phyloP scores from a whole-genome alignment of 148 eudicot genomes.

The Amaranthus cruentus region DNA sequence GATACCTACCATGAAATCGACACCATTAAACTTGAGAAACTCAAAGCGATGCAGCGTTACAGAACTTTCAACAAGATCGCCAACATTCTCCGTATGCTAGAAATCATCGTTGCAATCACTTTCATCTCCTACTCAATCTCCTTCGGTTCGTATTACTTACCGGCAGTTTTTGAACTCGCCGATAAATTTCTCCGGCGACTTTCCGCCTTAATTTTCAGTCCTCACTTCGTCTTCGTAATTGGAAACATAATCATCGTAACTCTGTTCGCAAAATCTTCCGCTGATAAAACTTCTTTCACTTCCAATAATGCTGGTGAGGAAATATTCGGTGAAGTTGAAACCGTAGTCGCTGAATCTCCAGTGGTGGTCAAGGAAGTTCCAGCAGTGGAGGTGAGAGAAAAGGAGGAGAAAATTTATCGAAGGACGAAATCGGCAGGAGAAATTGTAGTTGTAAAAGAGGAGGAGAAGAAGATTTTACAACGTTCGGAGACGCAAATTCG shows the following conservation, averaged over 20 bases:
- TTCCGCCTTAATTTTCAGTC: conserved; percentile 29
- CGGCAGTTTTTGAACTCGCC: conserved; percentile 21
- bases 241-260: conserved; percentile 50
- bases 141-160: conserved; percentile 23
- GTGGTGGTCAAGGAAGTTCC: not conserved
- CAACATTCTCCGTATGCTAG: conserved; percentile 25
- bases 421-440: conserved; percentile 40
- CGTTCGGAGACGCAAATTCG: conserved; percentile 46
- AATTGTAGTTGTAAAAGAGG: conserved; percentile 1
- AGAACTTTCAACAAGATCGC: conserved; percentile 25
- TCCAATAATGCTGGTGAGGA: not conserved
- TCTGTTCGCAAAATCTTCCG: conserved; percentile 33
- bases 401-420: conserved; percentile 31
- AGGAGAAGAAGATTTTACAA: conserved; percentile 34
- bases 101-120: conserved; percentile 24
- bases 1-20: conserved; percentile 23
- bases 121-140: conserved; percentile 26
- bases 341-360: not conserved
- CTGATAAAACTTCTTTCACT: conserved; percentile 1
- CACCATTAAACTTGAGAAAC: conserved; percentile 33
- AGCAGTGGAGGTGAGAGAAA: conserved; percentile 21
- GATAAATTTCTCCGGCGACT: conserved; percentile 20
- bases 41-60: conserved; percentile 33
- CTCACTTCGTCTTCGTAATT: conserved; percentile 47
- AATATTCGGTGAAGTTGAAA: not conserved